Evolutionary conservation across 1,284 basidiomycete species (phyloP), one percentile per base, ranked within the genome.

Genomic region (Puccinia novopanici): DNA sequence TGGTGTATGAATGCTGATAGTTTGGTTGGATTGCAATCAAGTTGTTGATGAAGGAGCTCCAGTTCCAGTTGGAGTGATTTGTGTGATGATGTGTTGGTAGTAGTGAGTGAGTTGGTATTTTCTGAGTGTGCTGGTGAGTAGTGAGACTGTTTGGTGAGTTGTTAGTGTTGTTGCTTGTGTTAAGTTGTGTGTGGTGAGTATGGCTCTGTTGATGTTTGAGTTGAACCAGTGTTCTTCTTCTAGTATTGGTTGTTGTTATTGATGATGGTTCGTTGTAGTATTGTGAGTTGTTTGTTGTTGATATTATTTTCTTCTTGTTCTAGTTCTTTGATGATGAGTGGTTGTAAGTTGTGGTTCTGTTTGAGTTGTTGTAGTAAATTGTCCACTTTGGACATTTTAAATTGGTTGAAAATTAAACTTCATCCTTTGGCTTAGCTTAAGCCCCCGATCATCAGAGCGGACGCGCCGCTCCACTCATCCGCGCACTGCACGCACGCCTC

Each of bases 81-180:
- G n/a, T 68, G 48, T 19, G 27, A 68, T 24, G 67, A 68, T 68
- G 22, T 13, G 24, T 48, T 68, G 67, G 48, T 48, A 74, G 42
- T 57, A 61, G 24, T 74, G 50, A 42, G 24, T 59, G 30, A 74
- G 42, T 30, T 59, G 54, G 40, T 57, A 65, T 24, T n/a, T 50
- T 76, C 34, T 50, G n/a, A 10, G 74, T 61, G 42, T 24, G 34
- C 40, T 54, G 34, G 54, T 34, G 57, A 30, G 6, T 59, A 42
- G 73, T 40, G 17, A 22, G 37, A 24, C 22, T 74, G 24, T 17
- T 34, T n/a, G 71, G 12, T 22, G 57, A 67, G 34, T 68, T 10
- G 15, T 48, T 48, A 9, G 48, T 68, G 6, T 45, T 68, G 4
- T 34, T 22, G 19, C 17, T 37, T 27, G 17, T 59, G 24, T 10